Base-by-base conservation (phyloP, 108 stramenopile species). In the Nitzschia putrida region DNA sequence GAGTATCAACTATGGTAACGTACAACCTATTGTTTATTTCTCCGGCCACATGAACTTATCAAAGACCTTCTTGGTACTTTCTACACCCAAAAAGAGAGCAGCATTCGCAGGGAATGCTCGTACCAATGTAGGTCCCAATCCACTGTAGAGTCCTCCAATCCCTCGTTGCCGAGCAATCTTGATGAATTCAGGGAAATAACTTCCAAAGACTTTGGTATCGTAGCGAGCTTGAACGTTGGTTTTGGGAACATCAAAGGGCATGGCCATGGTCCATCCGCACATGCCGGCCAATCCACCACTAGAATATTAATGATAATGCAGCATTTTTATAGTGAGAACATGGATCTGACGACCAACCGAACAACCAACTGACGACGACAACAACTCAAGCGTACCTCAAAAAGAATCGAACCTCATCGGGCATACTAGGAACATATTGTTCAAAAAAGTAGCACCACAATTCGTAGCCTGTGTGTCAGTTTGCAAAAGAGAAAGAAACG, bases 81-180 rank as follows among this genome's bases (percentile, higher is more conserved):
- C 94, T 7, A 95, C 94, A 51, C 94, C 94, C 64, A 95, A 68
- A 66, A 95, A 95, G n/a, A 95, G 66, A 20, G 94, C 94, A 29
- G 94, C 94, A 80, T 95, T 95, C 9, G 90, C 90, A 5, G 94
- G 94, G 61, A 95, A 95, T 0, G 94, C 94, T 58, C 94, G 81
- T 13, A 90, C 76, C 39, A 95, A 38, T 16, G 94, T 95, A 9
- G 94, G 94, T 25, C 76, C 77, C 54, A 95, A 66, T 0, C 94
- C 94, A 24, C 79, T 82, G 54, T 91, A 95, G 59, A 95, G 60
- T 5, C 85, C 94, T 42, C 74, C 52, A 16, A 85, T 73, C 10
- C 90, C 93, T 56, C 90, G 80, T 72, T 91, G 83, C 63, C 71
- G 59, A 9, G 69, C 89, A 64, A 92, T 90, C 22, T 73, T 76